Percentiles rank a stretch among this genome's conserved stretches.
Conservation (phyloP, 2,329 filamentous ascomycete species). For the Orbilia ellipsospora region DNA sequence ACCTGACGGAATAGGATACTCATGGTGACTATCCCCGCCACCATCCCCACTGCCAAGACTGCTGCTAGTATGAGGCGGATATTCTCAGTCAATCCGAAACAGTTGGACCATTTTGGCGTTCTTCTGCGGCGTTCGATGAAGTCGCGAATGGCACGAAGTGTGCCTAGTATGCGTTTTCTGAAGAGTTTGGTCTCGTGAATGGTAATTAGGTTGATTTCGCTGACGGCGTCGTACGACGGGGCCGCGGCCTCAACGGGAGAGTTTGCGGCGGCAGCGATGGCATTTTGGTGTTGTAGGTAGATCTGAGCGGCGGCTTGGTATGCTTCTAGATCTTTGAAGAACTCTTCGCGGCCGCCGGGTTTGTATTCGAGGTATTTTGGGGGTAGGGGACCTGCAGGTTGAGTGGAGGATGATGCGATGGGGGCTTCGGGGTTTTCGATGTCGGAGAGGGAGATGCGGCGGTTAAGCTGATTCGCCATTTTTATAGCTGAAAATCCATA, state of each 20-base stretch:
- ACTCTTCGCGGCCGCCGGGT: constrained; percentile 45
- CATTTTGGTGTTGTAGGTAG: constrained; percentile 23
- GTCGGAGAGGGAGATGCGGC: constrained; percentile 52
- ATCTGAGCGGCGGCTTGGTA: constrained; percentile 51
- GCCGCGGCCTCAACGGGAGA: background rate
- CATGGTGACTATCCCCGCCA: constrained; percentile 18
- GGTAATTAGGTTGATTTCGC: constrained; percentile 20
- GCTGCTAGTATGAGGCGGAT: constrained; percentile 14
- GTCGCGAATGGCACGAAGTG: constrained; percentile 28
- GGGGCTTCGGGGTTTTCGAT: constrained; percentile 24
- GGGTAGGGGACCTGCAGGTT: constrained; percentile 12
- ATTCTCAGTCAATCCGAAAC: constrained; percentile 34
- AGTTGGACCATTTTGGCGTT: constrained; percentile 43
- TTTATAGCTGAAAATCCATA: background rate
- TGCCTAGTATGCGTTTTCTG: constrained; percentile 27
- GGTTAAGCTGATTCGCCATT: constrained; percentile 27
- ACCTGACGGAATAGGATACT: constrained; percentile 20
- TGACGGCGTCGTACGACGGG: constrained; percentile 41
- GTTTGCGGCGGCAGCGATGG: background rate
- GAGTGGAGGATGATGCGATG: constrained; percentile 4
- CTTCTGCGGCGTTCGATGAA: constrained; percentile 35
- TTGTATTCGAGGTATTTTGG: constrained; percentile 50
- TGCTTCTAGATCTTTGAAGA: constrained; percentile 43
- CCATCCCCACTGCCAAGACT: constrained; percentile 7
- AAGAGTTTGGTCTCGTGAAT: constrained; percentile 51